Base-by-base conservation (phyloP, 129 eudicot genomes). In the Artemisia argyi region DNA sequence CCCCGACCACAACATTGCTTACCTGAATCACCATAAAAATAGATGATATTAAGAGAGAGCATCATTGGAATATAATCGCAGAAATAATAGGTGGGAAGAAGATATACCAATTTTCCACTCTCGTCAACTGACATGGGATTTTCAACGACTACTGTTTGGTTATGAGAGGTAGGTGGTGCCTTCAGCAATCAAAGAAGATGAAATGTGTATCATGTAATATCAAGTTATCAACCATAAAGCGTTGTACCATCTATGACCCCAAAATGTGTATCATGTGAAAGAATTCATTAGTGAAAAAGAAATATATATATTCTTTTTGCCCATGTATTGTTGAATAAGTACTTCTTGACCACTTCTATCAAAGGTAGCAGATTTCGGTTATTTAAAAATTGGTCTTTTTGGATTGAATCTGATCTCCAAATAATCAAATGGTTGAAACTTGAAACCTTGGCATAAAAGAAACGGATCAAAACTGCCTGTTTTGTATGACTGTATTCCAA, bases 1-100 rank as follows among this genome's bases (percentile, higher is more conserved):
- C 91, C 4, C 95, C 95, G 42, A 88, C 90, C 8, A 85, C 95
- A 48, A 88, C 95, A 61, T 88, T 88, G 82, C 90, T 88, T 48
- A 88, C 95, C 95, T 88, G 72, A 10, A 54, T 79, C 65, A 44
- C 35, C 49, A 35, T 54, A 17, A 17, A 39, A 39, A 39, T 1
- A 39, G 9, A 39, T 39, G 8, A 39, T 8, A 7, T 32, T 39
- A 7, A 7, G 11, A 39, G 46, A 39, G 46, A 7, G 46, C 11
- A 1, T 39, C 46, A 39, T 39, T 39, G 46, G 46, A 39, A 39
- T 39, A 30, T 9, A 17, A 32, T 16, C 3, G 14, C 6, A 12
- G 1, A n/a, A 56, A 11, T 7, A n/a, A 7, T 26, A 17, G 24
- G 62, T 49, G 26, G n/a, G 35, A 60, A 57, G 50, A 35, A 60